A percentile compares a stretch with the other conserved stretches of the same genome.
phyloP scores from a whole-genome alignment of 768 basidiomycete species.

The Scleroderma citrinum region DNA sequence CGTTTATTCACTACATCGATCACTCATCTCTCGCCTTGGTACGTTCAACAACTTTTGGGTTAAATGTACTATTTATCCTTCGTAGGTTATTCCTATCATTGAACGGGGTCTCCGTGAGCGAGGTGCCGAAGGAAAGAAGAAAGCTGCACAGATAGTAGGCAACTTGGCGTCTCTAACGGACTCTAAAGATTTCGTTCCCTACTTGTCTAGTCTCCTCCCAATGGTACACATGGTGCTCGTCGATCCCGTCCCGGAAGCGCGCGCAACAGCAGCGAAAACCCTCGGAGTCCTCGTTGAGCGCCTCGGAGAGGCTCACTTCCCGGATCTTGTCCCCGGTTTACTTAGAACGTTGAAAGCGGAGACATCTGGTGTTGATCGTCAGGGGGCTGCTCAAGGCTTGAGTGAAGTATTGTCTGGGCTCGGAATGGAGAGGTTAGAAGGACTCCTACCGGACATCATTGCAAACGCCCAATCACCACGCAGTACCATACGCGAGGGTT shows the following conservation, averaged over 20 bases:
- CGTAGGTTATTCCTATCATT: conserved; percentile 86
- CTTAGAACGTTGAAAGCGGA: conserved; percentile 87
- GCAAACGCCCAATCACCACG: conserved; percentile 85
- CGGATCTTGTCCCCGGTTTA: conserved; percentile 87
- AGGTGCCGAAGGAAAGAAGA: conserved; percentile 90
- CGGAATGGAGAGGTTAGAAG: conserved; percentile 96
- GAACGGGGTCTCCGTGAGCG: conserved; percentile 91
- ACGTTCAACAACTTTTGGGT: conserved; percentile 20
- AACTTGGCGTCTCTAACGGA: conserved; percentile 89
- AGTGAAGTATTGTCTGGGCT: conserved; percentile 92
- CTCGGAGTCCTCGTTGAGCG: conserved; percentile 96
- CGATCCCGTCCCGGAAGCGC: conserved; percentile 96
- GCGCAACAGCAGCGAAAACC: conserved; percentile 95
- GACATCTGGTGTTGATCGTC: conserved; percentile 91
- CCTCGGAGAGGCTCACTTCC: conserved; percentile 91
- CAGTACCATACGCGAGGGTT: conserved; percentile 92
- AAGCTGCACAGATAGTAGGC: conserved; percentile 96
- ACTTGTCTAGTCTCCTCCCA: conserved; percentile 83
- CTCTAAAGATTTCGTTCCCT: conserved; percentile 90
- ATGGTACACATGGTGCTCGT: conserved; percentile 89
- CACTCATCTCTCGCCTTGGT: conserved; percentile 93
- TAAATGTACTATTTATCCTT: background rate
- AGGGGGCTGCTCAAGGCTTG: conserved; percentile 96
- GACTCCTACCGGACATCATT: conserved; percentile 90
- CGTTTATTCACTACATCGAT: conserved; percentile 97